These are phyloP conservation scores for Aspergillus calidoustus DNA, from an alignment of 2,329 filamentous ascomycete genomes.

Conservation along the genomic window DNA sequence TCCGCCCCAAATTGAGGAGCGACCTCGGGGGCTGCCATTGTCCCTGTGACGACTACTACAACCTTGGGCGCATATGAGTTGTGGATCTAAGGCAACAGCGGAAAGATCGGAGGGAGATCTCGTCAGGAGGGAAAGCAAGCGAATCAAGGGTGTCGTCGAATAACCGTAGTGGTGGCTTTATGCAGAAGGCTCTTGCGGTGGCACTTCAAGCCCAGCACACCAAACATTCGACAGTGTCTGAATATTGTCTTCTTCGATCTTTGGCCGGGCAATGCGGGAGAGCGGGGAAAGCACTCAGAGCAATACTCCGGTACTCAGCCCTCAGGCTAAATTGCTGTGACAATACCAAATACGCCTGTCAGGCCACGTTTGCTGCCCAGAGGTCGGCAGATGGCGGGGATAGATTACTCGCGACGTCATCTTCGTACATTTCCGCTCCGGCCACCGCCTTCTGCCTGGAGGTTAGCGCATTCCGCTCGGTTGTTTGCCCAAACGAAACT, in stretches of 20 bases:
- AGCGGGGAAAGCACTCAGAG: constrained; percentile 33
- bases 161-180: no score
- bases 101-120: neutral
- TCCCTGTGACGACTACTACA: constrained; percentile 26
- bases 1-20: constrained; percentile 89
- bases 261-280: constrained; percentile 18
- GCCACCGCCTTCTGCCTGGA: constrained; percentile 22
- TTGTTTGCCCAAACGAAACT: constrained; percentile 18
- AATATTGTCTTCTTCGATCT: constrained; percentile 15
- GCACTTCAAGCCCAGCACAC: neutral
- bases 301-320: neutral
- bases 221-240: constrained; percentile 12
- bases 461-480: constrained; percentile 7
- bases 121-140: neutral
- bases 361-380: constrained; percentile 23
- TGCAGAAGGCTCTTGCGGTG: neutral
- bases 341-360: constrained; percentile 32
- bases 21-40: constrained; percentile 81
- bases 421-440: neutral
- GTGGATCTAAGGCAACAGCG: constrained; percentile 11
- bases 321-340: constrained; percentile 26
- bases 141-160: neutral
- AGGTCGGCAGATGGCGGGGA: neutral
- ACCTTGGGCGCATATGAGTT: constrained; percentile 33
- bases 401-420: constrained; percentile 19